A percentile compares a stretch with the other conserved stretches of the same genome.
phyloP scores from a whole-genome alignment of 83 land plant genomes.

The Thuja plicata region DNA sequence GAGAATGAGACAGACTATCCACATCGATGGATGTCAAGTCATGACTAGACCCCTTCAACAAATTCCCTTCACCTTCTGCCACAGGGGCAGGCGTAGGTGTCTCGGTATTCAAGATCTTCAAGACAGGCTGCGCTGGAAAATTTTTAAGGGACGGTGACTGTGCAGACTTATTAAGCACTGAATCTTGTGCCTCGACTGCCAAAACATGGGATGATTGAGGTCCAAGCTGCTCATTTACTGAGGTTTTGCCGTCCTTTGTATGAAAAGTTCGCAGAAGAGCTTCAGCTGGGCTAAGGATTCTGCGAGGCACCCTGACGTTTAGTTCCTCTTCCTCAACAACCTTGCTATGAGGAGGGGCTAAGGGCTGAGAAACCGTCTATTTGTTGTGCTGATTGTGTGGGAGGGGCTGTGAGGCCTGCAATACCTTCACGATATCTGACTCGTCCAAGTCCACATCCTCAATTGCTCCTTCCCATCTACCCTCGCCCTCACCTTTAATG shows the following conservation, averaged over 20 bases:
- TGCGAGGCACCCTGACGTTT: neutral
- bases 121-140: no score
- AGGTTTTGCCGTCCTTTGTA: neutral
- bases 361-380: neutral
- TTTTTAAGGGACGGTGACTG: no score
- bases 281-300: constrained; percentile 25
- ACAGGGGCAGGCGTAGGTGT: no score
- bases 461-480: neutral
- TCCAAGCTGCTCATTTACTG: neutral
- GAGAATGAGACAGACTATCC: no score
- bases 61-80: no score
- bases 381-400: neutral
- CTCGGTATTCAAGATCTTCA: no score
- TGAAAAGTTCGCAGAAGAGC: constrained; percentile 15
- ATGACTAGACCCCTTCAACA: no score
- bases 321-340: no score
- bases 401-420: neutral
- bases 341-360: neutral
- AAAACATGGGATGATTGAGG: no score
- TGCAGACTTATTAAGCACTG: no score
- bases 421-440: neutral
- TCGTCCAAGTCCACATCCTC: constrained; percentile 2
- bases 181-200: no score
- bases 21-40: no score
- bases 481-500: neutral